Base-by-base conservation (phyloP, 495 filamentous ascomycete species). In the Annulohypoxylon maeteangense region DNA sequence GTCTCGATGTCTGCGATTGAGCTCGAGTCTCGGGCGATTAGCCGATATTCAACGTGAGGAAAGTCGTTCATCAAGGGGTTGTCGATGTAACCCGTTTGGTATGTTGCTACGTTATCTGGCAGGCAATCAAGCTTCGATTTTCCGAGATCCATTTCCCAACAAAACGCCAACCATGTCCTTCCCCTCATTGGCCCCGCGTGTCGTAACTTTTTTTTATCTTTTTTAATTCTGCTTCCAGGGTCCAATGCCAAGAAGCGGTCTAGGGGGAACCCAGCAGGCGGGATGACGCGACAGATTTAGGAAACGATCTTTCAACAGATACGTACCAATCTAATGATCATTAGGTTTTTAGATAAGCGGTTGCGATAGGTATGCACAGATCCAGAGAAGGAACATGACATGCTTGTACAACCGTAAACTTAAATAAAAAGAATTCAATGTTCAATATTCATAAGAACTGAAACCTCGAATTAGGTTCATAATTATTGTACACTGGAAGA, bases 131-230 rank as follows among this genome's bases (percentile, higher is more conserved):
- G 51, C 27, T 34, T 59, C 34, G 38, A 56, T 42, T 22, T 50
- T 64, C 51, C 67, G 36, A 65, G 65, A 65, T 73, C 60, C 62
- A 66, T 65, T 69, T 74, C 71, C 71, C 71, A 74, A 74, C 71
- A 74, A 74, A 74, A 70, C 42, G 27, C 25, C 40, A 5, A 57
- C 8, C 44, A 4, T 23, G 7, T 12, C 48, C 48, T 59, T 40
- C 65, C 65, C 64, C 65, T 54, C 54, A 40, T 47, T 51, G 56
- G 50, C 65, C 62, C 71, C 66, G 67, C 71, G 53, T 62, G 53
- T 55, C 7, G 14, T 54, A 3, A 25, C 50, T 32, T 36, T 34
- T 20, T 58, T 60, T 40, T 32, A 0, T 20, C 12, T 27, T 63
- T 20, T 63, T 27, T 34, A 22, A 8, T 55, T 55, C 31, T 60